Base-by-base conservation (phyloP, 169 alveolate species). In the Eimeria acervulina region DNA sequence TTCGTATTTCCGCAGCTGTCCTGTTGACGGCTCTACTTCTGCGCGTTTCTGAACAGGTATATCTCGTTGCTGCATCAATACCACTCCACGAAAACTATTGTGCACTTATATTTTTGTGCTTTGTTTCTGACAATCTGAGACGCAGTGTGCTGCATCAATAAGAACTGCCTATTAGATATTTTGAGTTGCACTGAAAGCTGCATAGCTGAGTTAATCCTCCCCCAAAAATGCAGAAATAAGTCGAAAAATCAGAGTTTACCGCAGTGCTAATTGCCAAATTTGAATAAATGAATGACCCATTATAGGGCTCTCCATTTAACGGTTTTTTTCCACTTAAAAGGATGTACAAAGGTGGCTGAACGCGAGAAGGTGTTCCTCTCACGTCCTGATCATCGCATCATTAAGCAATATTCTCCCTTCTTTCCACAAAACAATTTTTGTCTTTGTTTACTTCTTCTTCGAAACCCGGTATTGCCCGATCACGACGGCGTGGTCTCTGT, bases 401-500 rank as follows among this genome's bases (percentile, higher is more conserved):
- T n/a, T n/a, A n/a, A n/a, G n/a, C n/a, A n/a, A n/a, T n/a, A n/a
- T n/a, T n/a, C n/a, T n/a, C n/a, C n/a, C n/a, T n/a, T n/a, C n/a
- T n/a, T n/a, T n/a, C n/a, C n/a, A n/a, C n/a, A n/a, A n/a, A n/a
- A n/a, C n/a, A n/a, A n/a, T n/a, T 63, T 63, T 47, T 47, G 55
- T 12, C 31, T 33, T 15, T 72, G 42, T 31, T 72, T 15, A 95
- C 95, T 98, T 96, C 95, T 98, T 97, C 96, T 98, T 97, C 47
- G 96, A 95, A 26, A 98, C 98, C 95, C 99, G 98, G 97, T 99
- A 99, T 97, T 98, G 98, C 38, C 99, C 99, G 85, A 99, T 97
- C 70, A 99, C 99, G 81, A 99, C 99, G 63, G 99, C 99, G 96
- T 99, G 99, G 90, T 99, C 99, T 85, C 99, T 97, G 96, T 99